Conservation (phyloP, 106 monocot genomes). For the Acorus gramineus region DNA sequence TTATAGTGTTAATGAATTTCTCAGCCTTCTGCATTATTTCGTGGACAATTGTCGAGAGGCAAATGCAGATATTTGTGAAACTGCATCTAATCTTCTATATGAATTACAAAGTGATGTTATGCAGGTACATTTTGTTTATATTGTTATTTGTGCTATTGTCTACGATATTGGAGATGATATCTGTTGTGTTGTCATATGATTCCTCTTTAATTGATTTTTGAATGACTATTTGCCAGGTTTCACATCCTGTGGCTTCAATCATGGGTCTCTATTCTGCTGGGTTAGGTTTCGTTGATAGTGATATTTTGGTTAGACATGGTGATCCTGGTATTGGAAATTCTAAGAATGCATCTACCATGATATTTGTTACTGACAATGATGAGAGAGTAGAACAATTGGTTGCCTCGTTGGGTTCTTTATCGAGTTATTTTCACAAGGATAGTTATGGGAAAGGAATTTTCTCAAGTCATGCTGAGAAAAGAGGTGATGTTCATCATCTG, state of each 20-base stretch:
- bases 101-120: conserved; percentile 15
- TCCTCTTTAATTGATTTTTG: background rate
- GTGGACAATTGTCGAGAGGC: conserved; percentile 20
- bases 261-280: conserved; percentile 53
- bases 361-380: conserved; percentile 8
- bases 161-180: background rate
- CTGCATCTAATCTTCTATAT: conserved; percentile 26
- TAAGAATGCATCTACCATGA: conserved; percentile 5
- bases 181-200: background rate
- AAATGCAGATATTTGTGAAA: conserved; percentile 15
- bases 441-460: background rate
- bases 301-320: conserved; percentile 3
- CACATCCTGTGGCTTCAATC: conserved; percentile 34
- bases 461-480: background rate
- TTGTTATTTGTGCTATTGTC: too few species aligned
- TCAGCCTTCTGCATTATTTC: conserved; percentile 40
- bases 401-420: conserved; percentile 15
- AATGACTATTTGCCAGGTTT: conserved; percentile 28
- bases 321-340: conserved; percentile 3
- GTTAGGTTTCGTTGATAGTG: conserved; percentile 21
- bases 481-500: too few species aligned
- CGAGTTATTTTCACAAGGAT: conserved; percentile 6
- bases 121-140: conserved; percentile 31
- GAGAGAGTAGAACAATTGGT: conserved; percentile 11
- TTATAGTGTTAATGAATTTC: conserved; percentile 24